Percentiles rank a stretch among this genome's conserved stretches.
These are phyloP conservation scores for Shiraia sp. DNA, from an alignment of 2,329 filamentous ascomycete genomes.

Conservation along the genomic window DNA sequence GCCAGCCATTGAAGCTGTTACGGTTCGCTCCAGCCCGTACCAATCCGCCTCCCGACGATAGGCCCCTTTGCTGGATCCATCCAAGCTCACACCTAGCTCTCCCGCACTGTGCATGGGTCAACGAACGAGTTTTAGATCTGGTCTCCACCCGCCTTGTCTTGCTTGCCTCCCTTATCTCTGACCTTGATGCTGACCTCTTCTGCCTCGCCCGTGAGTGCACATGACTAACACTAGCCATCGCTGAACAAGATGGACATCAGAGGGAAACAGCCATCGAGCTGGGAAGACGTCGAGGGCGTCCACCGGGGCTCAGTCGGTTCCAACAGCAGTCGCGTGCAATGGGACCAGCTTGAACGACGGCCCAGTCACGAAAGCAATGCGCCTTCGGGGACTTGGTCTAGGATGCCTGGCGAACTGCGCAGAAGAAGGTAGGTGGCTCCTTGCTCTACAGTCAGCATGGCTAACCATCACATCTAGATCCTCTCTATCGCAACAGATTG, in stretches of 20 bases:
- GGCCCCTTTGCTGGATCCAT: conserved; percentile 25
- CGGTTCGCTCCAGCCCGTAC: conserved; percentile 13
- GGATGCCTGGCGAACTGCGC: conserved; percentile 35
- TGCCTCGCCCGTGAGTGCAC: conserved; percentile 1
- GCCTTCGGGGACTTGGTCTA: conserved; percentile 27
- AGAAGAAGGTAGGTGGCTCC: conserved; percentile 35
- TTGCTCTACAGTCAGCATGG: conserved; percentile 5
- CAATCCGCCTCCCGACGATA: conserved; percentile 35
- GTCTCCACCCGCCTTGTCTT: conserved; percentile 14
- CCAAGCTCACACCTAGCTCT: conserved; percentile 30
- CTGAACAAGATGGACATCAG: conserved; percentile 40
- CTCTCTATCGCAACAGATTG: conserved; percentile 56
- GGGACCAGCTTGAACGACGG: conserved; percentile 40
- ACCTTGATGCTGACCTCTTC: conserved; percentile 2
- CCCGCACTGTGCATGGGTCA: conserved; percentile 35
- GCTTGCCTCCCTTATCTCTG: conserved; percentile 8
- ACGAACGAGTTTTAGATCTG: conserved; percentile 23
- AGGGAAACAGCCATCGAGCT: conserved; percentile 49
- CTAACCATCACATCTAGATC: conserved; percentile 38
- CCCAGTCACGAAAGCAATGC: conserved; percentile 36
- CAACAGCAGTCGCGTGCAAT: conserved; percentile 42
- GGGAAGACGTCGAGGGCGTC: conserved; percentile 51
- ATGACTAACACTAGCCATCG: background rate
- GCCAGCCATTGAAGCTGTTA: conserved; percentile 10
- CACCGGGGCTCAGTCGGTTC: conserved; percentile 49